These are phyloP conservation scores for Cubamyces lactineus DNA, from an alignment of 768 basidiomycete genomes.

Conservation along the genomic window DNA sequence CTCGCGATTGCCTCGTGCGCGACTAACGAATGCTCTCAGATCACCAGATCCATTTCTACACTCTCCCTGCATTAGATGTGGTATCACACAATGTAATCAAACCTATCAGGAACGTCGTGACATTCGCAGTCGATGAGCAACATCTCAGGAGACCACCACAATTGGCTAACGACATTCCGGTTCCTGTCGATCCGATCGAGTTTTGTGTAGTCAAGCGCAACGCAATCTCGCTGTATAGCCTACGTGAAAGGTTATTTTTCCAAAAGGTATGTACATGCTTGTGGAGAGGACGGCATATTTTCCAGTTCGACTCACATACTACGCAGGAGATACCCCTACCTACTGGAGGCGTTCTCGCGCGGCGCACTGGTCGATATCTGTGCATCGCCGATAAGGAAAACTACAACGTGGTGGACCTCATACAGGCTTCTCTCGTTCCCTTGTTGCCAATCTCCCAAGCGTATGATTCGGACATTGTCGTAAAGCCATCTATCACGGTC, in stretches of 20 bases:
- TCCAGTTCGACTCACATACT: background rate
- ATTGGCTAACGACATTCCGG: slow-evolving; percentile 41
- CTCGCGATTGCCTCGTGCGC: slow-evolving; percentile 11
- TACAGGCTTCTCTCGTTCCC: slow-evolving; percentile 66
- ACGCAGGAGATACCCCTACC: slow-evolving; percentile 73
- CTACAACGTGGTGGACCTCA: slow-evolving; percentile 83
- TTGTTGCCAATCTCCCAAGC: slow-evolving; percentile 83
- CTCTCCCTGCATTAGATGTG: slow-evolving; percentile 78
- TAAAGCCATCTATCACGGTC: slow-evolving; percentile 75
- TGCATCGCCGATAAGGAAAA: slow-evolving; percentile 73
- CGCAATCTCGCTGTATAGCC: slow-evolving; percentile 62
- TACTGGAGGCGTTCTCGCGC: slow-evolving; percentile 58
- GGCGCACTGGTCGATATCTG: slow-evolving; percentile 62
- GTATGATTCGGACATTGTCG: slow-evolving; percentile 39
- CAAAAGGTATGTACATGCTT: slow-evolving; percentile 50
- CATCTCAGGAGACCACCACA: slow-evolving; percentile 59
- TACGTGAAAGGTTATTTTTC: slow-evolving; percentile 66
- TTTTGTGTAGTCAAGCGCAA: slow-evolving; percentile 75
- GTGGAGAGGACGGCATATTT: background rate
- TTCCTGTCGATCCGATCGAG: slow-evolving; percentile 57
- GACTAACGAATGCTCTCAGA: slow-evolving; percentile 38
- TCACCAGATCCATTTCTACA: slow-evolving; percentile 75
- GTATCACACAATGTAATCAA: slow-evolving; percentile 62
- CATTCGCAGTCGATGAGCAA: slow-evolving; percentile 82
- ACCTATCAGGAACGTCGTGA: slow-evolving; percentile 78